phyloP scores from a whole-genome alignment of 1,284 basidiomycete genomes.

The Pterulicium gracile region DNA sequence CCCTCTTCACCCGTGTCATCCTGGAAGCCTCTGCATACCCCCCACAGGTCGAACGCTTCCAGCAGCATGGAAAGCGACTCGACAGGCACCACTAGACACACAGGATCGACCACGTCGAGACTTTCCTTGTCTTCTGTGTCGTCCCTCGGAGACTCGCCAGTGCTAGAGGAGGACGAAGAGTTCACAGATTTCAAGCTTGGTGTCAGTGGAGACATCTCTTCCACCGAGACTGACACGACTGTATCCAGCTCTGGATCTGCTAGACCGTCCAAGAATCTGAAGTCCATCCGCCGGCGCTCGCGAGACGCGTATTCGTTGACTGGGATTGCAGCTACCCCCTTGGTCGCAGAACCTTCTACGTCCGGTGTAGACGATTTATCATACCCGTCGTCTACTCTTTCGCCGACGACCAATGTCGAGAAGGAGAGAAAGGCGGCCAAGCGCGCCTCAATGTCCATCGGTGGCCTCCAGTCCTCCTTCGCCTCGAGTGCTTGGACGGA shows the following conservation, averaged over 20 bases:
- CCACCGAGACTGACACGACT: not conserved
- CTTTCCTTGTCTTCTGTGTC: not conserved
- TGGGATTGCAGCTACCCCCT: not conserved
- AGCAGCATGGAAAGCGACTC: not conserved
- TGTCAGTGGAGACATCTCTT: not conserved
- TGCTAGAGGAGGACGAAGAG: constrained; percentile 12
- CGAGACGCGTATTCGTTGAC: not conserved
- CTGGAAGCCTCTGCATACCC: constrained; percentile 7
- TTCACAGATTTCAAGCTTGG: constrained; percentile 5
- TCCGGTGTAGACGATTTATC: not conserved
- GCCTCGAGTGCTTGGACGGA: constrained; percentile 34
- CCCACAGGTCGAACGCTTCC: constrained; percentile 1
- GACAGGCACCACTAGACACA: not conserved
- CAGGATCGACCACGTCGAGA: not conserved
- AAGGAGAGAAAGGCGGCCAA: not conserved
- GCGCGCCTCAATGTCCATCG: not conserved
- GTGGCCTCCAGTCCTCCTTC: not conserved
- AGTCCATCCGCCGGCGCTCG: not conserved
- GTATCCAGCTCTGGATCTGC: not conserved
- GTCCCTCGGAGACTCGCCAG: not conserved
- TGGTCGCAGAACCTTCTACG: not conserved
- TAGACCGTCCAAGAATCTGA: not conserved
- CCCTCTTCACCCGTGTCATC: constrained; percentile 12
- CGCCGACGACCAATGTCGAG: not conserved
- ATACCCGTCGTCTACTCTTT: not conserved